A percentile compares a stretch with the other conserved stretches of the same genome.
Evolutionary conservation across 441 rosid genomes (phyloP).

Genomic region (Lepidium campestre): DNA sequence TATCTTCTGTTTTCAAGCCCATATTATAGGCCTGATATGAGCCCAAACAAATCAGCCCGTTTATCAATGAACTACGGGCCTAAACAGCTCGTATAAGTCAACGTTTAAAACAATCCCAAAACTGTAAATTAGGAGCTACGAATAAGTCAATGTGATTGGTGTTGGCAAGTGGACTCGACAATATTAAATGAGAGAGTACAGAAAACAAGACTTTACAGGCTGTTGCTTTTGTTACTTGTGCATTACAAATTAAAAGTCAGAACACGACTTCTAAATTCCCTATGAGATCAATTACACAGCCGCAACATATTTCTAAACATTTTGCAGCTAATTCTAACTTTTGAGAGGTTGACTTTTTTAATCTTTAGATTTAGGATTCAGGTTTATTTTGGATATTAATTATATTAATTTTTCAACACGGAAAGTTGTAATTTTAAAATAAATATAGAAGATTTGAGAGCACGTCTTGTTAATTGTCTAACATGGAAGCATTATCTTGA

Average conservation of each 20-base stretch:
- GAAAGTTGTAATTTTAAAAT: not conserved
- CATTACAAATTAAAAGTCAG: conserved; percentile 16
- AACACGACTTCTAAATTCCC: not conserved
- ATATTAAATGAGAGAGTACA: conserved; percentile 11
- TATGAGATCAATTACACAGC: not conserved
- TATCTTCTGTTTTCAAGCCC: not conserved
- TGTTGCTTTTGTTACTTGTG: conserved; percentile 4
- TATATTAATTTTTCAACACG: not conserved
- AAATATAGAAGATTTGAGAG: not conserved
- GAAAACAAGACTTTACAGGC: conserved; percentile 15
- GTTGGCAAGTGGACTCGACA: conserved; percentile 4
- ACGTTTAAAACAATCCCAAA: not conserved
- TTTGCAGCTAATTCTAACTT: not conserved
- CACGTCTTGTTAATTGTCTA: conserved; percentile 12
- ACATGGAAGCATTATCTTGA: conserved; percentile 4
- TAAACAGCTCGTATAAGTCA: not conserved
- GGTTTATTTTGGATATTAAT: not conserved
- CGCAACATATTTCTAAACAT: not conserved
- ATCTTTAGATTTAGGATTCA: not conserved
- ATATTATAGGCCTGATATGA: not conserved
- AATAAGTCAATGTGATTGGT: not conserved
- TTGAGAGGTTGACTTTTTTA: not conserved
- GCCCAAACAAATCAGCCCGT: not conserved
- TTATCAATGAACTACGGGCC: not conserved
- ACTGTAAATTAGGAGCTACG: not conserved